These are phyloP conservation scores for Mortierella claussenii DNA, from an alignment of 192 early-diverging fungal genomes.

Conservation along the genomic window DNA sequence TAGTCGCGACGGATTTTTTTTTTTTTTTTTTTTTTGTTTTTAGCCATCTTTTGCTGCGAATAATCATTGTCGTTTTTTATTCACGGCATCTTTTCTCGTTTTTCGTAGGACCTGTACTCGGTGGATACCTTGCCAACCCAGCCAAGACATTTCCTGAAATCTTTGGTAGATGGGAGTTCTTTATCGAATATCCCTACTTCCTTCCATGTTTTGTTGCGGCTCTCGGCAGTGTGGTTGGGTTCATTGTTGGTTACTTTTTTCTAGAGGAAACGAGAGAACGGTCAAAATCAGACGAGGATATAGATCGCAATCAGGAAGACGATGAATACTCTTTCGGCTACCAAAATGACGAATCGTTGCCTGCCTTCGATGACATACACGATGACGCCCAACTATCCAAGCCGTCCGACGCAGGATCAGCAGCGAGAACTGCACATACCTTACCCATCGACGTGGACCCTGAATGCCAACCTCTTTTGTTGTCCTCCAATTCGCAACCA, in stretches of 20 bases:
- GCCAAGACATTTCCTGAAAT: conserved; percentile 69
- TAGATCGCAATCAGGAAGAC: not conserved
- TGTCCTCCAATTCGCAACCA: conserved; percentile 5
- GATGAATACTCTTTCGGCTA: not conserved
- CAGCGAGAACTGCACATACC: too few species aligned
- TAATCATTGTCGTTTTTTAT: too few species aligned
- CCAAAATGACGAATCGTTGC: not conserved
- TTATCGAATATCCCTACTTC: conserved; percentile 80
- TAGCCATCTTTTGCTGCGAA: too few species aligned
- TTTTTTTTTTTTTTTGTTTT: too few species aligned
- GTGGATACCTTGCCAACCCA: conserved; percentile 85
- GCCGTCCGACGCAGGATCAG: not conserved
- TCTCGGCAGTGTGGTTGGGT: conserved; percentile 68
- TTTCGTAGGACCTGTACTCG: conserved; percentile 72
- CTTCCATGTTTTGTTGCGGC: conserved; percentile 84
- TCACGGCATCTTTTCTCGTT: not conserved
- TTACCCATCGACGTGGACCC: not conserved
- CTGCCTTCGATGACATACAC: not conserved
- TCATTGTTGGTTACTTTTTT: conserved; percentile 69
- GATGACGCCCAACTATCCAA: not conserved
- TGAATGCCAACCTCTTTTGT: conserved; percentile 29
- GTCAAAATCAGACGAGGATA: not conserved
- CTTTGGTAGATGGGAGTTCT: conserved; percentile 67
- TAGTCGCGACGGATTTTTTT: too few species aligned
- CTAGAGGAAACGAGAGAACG: conserved; percentile 68